Conservation (phyloP, 164 flowering plant genomes). For the Hamamelis virginiana region DNA sequence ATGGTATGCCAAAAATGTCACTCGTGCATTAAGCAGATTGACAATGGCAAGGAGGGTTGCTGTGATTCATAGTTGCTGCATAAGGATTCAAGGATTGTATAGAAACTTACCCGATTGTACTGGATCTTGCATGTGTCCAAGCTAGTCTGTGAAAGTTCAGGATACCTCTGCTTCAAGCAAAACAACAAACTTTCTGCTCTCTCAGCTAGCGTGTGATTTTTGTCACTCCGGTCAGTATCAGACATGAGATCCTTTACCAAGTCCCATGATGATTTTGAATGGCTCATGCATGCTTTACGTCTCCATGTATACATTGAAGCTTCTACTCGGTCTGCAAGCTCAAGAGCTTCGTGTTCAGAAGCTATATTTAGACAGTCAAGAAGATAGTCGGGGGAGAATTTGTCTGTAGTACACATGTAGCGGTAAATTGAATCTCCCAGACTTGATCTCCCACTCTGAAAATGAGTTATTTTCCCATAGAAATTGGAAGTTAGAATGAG, state of each 20-base stretch:
- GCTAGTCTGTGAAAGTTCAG: conserved; percentile 86
- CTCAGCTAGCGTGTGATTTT: conserved; percentile 66
- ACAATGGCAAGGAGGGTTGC: neutral
- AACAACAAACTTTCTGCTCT: conserved; percentile 76
- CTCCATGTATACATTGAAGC: conserved; percentile 94
- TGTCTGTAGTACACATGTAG: conserved; percentile 50
- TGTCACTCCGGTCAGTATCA: conserved; percentile 63
- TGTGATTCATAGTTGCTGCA: neutral
- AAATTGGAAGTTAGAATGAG: neutral
- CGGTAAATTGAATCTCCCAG: conserved; percentile 80
- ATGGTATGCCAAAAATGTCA: neutral
- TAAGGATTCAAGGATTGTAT: neutral
- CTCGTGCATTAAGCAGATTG: neutral
- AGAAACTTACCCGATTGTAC: conserved; percentile 42
- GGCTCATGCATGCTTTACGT: conserved; percentile 64
- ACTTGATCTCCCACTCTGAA: conserved; percentile 80
- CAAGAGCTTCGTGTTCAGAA: conserved; percentile 94
- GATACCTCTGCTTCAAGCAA: conserved; percentile 79
- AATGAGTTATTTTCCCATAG: conserved; percentile 1
- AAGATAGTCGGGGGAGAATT: conserved; percentile 70
- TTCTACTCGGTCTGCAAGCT: conserved; percentile 83
- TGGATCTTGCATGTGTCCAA: conserved; percentile 91
- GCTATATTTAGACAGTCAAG: conserved; percentile 62
- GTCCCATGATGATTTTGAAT: conserved; percentile 81
- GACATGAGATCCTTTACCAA: conserved; percentile 74